Percentiles rank a stretch among this genome's conserved stretches.
These are phyloP conservation scores for Bretziella fagacearum DNA, from an alignment of 2,329 filamentous ascomycete genomes.

Conservation along the genomic window DNA sequence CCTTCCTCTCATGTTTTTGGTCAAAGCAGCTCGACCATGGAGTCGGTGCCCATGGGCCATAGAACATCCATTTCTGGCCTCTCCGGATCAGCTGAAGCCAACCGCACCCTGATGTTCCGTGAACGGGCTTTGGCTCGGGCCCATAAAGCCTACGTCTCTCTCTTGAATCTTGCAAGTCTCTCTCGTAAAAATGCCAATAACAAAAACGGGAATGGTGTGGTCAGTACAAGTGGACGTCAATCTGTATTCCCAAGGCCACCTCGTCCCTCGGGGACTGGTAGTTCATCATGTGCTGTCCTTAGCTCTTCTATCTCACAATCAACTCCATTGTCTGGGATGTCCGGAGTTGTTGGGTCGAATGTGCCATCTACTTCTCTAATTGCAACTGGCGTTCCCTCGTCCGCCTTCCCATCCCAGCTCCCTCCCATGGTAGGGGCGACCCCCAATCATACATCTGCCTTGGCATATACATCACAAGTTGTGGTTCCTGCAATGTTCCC, in stretches of 20 bases:
- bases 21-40: no score
- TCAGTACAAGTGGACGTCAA: neutral
- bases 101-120: no score
- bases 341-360: no score
- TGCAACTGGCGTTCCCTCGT: neutral
- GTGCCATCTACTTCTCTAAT: no score
- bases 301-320: no score
- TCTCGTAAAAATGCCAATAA: neutral
- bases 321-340: neutral
- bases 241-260: constrained; percentile 9
- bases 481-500: neutral
- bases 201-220: neutral
- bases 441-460: neutral
- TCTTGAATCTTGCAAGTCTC: constrained; percentile 1
- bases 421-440: neutral
- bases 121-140: constrained; percentile 1
- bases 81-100: no score
- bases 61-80: no score
- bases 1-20: no score
- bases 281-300: no score
- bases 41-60: no score
- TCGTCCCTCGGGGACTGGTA: no score
- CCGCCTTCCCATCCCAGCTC: neutral
- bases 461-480: neutral
- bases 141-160: constrained; percentile 3